phyloP scores from a whole-genome alignment of 192 early-diverging fungal genomes.

The Coemansia umbellata region DNA sequence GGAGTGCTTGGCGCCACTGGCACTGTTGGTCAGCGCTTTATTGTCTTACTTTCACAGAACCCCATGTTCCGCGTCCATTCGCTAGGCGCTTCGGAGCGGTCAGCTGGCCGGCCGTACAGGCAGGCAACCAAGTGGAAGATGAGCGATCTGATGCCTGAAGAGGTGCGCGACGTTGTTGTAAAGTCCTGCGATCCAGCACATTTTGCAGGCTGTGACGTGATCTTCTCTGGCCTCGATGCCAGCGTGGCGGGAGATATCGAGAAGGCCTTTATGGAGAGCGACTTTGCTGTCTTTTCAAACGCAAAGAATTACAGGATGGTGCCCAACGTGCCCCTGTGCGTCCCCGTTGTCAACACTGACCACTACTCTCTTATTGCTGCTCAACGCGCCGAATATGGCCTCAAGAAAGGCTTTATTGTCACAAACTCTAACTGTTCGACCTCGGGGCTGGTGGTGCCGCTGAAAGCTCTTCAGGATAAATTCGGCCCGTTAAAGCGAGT shows the following conservation, averaged over 20 bases:
- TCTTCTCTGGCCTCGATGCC: conserved; percentile 95
- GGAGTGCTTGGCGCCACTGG: conserved; percentile 97
- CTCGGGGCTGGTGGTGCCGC: conserved; percentile 86
- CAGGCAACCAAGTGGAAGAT: conserved; percentile 88
- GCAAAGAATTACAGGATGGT: conserved; percentile 95
- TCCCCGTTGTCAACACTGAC: conserved; percentile 86
- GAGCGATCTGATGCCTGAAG: conserved; percentile 66
- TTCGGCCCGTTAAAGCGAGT: conserved; percentile 84
- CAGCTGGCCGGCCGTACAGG: conserved; percentile 80
- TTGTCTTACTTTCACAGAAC: conserved; percentile 81
- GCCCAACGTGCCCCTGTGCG: conserved; percentile 84
- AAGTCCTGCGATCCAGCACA: conserved; percentile 67
- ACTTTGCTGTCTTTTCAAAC: conserved; percentile 92
- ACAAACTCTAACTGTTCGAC: conserved; percentile 99
- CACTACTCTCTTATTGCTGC: conserved; percentile 80
- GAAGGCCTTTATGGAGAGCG: conserved; percentile 79
- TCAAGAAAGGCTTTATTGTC: conserved; percentile 80
- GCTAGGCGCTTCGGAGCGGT: conserved; percentile 86
- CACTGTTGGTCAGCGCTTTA: conserved; percentile 97
- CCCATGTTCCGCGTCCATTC: conserved; percentile 83
- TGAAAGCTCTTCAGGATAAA: conserved; percentile 84
- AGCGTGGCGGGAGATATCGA: conserved; percentile 94
- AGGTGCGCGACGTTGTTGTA: conserved; percentile 58
- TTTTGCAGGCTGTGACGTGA: conserved; percentile 79
- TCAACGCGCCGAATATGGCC: conserved; percentile 60